phyloP scores from a whole-genome alignment of 1,284 basidiomycete genomes.

The Sanguinoderma infundibulare region DNA sequence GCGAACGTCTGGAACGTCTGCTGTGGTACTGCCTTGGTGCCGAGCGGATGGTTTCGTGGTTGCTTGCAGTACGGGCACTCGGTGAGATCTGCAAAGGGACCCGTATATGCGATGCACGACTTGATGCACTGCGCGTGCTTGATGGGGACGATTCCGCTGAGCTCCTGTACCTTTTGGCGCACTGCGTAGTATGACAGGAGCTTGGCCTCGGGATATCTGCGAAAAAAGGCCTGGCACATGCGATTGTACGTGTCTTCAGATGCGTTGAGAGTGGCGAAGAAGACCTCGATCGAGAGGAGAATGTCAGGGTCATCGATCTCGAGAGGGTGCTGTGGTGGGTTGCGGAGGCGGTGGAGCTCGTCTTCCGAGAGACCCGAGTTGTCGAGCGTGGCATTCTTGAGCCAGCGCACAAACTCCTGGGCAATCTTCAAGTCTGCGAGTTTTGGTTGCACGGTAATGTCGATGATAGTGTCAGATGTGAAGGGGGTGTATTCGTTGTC shows the following conservation, averaged over 20 bases:
- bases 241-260: background rate
- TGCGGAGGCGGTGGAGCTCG: too few relatives aligned
- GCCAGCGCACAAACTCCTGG: too few relatives aligned
- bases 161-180: background rate
- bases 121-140: background rate
- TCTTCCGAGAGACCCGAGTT: too few relatives aligned
- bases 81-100: background rate
- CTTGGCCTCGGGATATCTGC: background rate
- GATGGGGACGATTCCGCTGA: background rate
- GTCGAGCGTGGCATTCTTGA: too few relatives aligned
- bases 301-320: background rate
- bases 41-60: too few relatives aligned
- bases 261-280: background rate
- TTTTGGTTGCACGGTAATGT: too few relatives aligned
- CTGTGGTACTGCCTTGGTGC: background rate
- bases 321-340: too few relatives aligned
- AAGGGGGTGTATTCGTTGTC: too few relatives aligned
- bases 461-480: too few relatives aligned
- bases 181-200: background rate
- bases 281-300: background rate
- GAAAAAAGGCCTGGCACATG: background rate
- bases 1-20: conserved; percentile 25
- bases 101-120: conserved; percentile 2
- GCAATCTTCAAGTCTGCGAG: too few relatives aligned
- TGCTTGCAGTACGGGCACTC: background rate